Conservation (phyloP, 1,139 yeast species). For the Candida labiduridarum region DNA sequence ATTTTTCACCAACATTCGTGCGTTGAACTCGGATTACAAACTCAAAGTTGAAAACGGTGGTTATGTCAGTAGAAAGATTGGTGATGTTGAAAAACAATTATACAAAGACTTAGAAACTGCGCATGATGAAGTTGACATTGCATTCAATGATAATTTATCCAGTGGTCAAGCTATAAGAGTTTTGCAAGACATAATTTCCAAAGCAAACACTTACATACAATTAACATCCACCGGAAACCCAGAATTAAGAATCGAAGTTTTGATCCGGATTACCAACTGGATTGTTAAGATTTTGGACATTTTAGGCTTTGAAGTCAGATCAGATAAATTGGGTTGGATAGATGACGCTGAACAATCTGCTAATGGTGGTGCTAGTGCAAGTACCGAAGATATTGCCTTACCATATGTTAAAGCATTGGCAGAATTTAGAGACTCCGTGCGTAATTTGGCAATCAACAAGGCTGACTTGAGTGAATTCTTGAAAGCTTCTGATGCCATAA, state of each 20-base stretch:
- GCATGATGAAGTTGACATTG: conserved; percentile 66
- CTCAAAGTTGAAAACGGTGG: conserved; percentile 49
- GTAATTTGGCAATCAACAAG: conserved; percentile 70
- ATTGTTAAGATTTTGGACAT: conserved; percentile 68
- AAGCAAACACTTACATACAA: conserved; percentile 71
- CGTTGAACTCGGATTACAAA: conserved; percentile 64
- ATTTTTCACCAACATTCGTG: conserved; percentile 83
- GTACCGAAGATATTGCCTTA: conserved; percentile 67
- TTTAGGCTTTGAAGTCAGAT: conserved; percentile 74
- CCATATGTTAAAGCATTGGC: conserved; percentile 83
- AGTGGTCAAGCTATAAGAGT: conserved; percentile 74
- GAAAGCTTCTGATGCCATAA: conserved; percentile 41
- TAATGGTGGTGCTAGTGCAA: conserved; percentile 21
- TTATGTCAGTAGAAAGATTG: conserved; percentile 58
- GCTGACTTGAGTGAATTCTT: conserved; percentile 59
- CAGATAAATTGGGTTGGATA: conserved; percentile 80
- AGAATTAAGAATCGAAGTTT: conserved; percentile 62
- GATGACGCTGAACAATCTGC: conserved; percentile 30
- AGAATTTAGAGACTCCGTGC: conserved; percentile 77
- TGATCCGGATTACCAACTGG: conserved; percentile 66
- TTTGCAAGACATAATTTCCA: conserved; percentile 68
- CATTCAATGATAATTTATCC: conserved; percentile 86
- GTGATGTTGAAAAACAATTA: conserved; percentile 55
- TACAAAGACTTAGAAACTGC: conserved; percentile 52
- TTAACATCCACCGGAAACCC: conserved; percentile 46